Conservation (phyloP, 805 yeast genomes). For the Candida succiphila region DNA sequence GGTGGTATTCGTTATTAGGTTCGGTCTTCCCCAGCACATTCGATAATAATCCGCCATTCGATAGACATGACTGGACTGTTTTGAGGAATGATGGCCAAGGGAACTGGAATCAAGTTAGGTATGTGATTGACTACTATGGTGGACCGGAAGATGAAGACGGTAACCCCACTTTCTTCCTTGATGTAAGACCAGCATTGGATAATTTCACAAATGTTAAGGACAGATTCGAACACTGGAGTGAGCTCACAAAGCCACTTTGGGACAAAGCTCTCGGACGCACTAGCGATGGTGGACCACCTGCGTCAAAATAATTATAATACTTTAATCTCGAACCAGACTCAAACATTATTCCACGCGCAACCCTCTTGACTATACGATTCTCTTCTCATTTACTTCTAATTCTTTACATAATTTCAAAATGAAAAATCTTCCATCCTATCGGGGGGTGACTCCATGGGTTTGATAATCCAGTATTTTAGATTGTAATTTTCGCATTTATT, state of each 20-base stretch:
- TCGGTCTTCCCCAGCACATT: constrained; percentile 62
- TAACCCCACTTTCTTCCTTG: constrained; percentile 84
- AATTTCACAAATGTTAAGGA: constrained; percentile 51
- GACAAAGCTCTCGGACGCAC: constrained; percentile 65
- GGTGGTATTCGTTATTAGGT: constrained; percentile 53
- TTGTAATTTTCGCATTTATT: too few species aligned
- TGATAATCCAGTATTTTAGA: too few species aligned
- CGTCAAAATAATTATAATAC: too few species aligned
- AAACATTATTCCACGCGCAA: too few species aligned
- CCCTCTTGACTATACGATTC: too few species aligned
- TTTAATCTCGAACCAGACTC: too few species aligned
- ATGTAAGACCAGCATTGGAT: constrained; percentile 94
- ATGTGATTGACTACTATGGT: constrained; percentile 93
- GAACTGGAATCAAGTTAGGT: constrained; percentile 67
- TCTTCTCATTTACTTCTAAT: too few species aligned
- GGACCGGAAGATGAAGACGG: constrained; percentile 84
- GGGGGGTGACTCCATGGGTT: too few species aligned
- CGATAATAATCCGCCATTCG: constrained; percentile 83
- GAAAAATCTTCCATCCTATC: too few species aligned
- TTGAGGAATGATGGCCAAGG: constrained; percentile 47
- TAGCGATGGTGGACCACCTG: too few species aligned
- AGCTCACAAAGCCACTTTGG: constrained; percentile 47
- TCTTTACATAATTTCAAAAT: too few species aligned
- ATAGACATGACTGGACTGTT: constrained; percentile 98
- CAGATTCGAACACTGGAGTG: constrained; percentile 52